Percentiles rank a stretch among this genome's conserved stretches.
phyloP scores from a whole-genome alignment of 2,329 filamentous ascomycete species.

The Penicillium italicum region DNA sequence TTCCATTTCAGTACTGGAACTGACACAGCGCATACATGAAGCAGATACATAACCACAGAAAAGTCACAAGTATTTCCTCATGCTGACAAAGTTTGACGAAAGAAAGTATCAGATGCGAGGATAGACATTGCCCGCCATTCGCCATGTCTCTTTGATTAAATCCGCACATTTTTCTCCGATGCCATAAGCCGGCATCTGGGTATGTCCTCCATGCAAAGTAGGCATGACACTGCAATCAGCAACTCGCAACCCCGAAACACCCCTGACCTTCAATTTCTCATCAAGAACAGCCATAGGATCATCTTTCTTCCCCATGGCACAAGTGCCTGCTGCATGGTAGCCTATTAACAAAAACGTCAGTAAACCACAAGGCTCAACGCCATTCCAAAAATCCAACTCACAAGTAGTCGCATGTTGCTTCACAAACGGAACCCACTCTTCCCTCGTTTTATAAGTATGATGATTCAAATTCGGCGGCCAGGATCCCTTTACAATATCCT shows the following conservation, averaged over 20 bases:
- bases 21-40: neutral
- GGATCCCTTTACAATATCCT: conserved; percentile 56
- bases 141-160: conserved; percentile 46
- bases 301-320: conserved; percentile 52
- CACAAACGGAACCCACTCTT: conserved; percentile 58
- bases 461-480: conserved; percentile 55
- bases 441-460: conserved; percentile 51
- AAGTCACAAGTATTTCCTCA: neutral
- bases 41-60: neutral
- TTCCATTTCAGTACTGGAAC: neutral
- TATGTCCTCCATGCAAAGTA: conserved; percentile 49
- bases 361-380: neutral
- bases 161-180: conserved; percentile 56
- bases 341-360: conserved; percentile 28
- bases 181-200: conserved; percentile 57
- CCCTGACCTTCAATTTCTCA: conserved; percentile 51
- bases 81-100: neutral
- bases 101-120: conserved; percentile 9
- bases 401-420: conserved; percentile 60
- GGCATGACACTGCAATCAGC: conserved; percentile 55
- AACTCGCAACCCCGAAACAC: conserved; percentile 53
- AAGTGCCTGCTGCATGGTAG: conserved; percentile 57
- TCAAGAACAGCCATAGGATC: conserved; percentile 54
- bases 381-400: conserved; percentile 32
- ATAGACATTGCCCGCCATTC: conserved; percentile 16